phyloP scores from a whole-genome alignment of 805 yeast genomes.

The Metschnikowia cerradonensis region DNA sequence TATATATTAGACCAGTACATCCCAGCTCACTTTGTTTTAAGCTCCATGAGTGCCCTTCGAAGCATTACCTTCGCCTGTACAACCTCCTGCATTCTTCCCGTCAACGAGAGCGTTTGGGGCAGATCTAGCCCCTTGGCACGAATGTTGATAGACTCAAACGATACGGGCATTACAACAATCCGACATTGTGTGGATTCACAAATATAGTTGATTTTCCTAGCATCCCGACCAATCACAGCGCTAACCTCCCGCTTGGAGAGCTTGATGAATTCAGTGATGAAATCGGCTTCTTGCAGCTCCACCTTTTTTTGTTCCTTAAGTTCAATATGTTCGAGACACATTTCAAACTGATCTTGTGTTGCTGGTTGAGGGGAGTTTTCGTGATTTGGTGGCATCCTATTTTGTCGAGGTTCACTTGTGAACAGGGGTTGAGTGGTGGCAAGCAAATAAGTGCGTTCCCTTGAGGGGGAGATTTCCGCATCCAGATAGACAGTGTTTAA shows the following conservation, averaged over 20 bases:
- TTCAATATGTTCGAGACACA: background rate
- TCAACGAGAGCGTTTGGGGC: slow-evolving; percentile 12
- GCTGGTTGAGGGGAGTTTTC: background rate
- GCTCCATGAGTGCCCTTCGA: slow-evolving; percentile 11
- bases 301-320: background rate
- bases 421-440: background rate
- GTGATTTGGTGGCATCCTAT: background rate
- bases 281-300: background rate
- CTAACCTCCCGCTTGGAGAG: slow-evolving; percentile 13
- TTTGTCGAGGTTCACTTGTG: background rate
- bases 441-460: background rate
- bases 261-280: slow-evolving; percentile 12
- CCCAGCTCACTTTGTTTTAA: background rate
- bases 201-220: slow-evolving; percentile 8
- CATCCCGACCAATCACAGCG: slow-evolving; percentile 13
- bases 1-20: background rate
- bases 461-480: background rate
- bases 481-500: background rate
- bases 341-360: background rate
- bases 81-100: slow-evolving; percentile 13
- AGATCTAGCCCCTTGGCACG: slow-evolving; percentile 8
- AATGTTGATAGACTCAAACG: slow-evolving; percentile 10
- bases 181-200: slow-evolving; percentile 11
- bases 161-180: slow-evolving; percentile 13
- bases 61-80: slow-evolving; percentile 12